Conservation (phyloP, 2,329 filamentous ascomycete genomes). For the Dothiorella sarmentorum region DNA sequence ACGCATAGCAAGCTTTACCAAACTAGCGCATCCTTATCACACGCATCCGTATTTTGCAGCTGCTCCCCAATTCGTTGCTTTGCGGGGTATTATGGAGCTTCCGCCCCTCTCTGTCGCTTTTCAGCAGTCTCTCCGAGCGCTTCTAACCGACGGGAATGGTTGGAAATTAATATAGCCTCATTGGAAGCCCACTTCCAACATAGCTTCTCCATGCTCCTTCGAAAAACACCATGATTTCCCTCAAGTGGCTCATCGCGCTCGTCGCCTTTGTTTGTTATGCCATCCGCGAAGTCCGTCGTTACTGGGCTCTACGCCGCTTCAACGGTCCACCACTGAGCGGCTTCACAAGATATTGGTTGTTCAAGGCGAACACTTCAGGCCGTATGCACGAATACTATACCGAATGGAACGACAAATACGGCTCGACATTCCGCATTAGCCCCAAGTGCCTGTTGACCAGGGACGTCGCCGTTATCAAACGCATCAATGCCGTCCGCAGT, state of each 20-base stretch:
- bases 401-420: constrained; percentile 36
- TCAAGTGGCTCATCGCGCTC: neutral
- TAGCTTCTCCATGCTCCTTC: neutral
- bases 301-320: constrained; percentile 33
- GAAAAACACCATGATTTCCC: neutral
- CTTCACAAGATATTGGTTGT: constrained; percentile 39
- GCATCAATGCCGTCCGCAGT: constrained; percentile 41
- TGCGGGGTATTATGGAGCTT: neutral
- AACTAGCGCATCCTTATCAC: too few relatives aligned
- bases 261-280: constrained; percentile 24
- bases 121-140: neutral
- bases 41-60: too few relatives aligned
- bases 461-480: constrained; percentile 45
- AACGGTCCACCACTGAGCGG: constrained; percentile 37
- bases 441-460: constrained; percentile 50
- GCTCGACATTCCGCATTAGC: constrained; percentile 39
- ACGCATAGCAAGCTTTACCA: neutral
- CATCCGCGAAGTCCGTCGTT: constrained; percentile 28
- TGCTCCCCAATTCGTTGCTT: too few relatives aligned
- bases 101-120: neutral
- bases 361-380: constrained; percentile 34
- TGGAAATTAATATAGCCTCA: neutral
- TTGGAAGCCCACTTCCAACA: neutral
- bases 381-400: constrained; percentile 39
- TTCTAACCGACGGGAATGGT: neutral